Conservation (phyloP, 1,139 yeast species). For the Sugiyamaella neomexicana region DNA sequence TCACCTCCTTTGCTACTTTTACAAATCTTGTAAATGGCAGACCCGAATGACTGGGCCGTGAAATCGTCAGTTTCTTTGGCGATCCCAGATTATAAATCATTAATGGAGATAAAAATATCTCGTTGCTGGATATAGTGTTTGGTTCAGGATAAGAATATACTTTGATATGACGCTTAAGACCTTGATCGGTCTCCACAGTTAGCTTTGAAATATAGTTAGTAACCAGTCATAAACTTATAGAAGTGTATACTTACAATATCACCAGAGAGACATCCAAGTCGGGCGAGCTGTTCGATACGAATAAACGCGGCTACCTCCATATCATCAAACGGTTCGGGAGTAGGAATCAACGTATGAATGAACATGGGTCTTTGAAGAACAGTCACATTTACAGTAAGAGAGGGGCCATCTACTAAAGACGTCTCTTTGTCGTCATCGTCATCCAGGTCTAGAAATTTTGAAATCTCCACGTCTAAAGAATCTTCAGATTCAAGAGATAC, state of each 20-base stretch:
- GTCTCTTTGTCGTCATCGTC: constrained; percentile 21
- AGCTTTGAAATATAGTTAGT: not conserved
- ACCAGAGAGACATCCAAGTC: constrained; percentile 66
- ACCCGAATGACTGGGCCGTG: constrained; percentile 20
- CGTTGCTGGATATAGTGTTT: constrained; percentile 45
- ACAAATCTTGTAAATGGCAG: constrained; percentile 25
- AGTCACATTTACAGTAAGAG: constrained; percentile 24
- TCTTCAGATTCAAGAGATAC: constrained; percentile 16
- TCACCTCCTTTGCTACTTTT: constrained; percentile 50
- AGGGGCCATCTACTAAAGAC: not conserved
- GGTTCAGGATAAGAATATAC: constrained; percentile 68
- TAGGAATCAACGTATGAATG: constrained; percentile 32
- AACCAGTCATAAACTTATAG: not conserved
- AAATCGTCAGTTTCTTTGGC: constrained; percentile 41
- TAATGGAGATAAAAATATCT: constrained; percentile 63
- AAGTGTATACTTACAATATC: constrained; percentile 50
- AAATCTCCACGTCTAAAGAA: constrained; percentile 31
- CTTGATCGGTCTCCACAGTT: constrained; percentile 14
- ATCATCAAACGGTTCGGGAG: constrained; percentile 40
- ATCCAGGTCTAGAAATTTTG: constrained; percentile 30
- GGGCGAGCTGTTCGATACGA: constrained; percentile 53
- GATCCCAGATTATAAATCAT: constrained; percentile 53
- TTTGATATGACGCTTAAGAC: constrained; percentile 44
- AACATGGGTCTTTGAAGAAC: constrained; percentile 30
- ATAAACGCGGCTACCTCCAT: constrained; percentile 54